Conservation (phyloP, 768 basidiomycete genomes). For the Sarcodon sp. region DNA sequence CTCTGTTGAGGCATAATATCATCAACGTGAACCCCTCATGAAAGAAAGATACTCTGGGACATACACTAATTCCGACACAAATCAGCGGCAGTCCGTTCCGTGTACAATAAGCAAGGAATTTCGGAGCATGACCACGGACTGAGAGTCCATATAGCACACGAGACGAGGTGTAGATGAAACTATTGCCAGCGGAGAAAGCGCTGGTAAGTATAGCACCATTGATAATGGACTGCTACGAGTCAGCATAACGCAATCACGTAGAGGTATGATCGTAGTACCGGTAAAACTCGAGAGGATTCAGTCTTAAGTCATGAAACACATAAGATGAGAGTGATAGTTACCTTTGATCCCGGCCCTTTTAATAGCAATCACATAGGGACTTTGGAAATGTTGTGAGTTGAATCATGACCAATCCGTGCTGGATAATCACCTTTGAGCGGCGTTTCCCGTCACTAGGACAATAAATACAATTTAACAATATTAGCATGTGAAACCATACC, state of each 20-base stretch:
- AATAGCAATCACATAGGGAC: slow-evolving; percentile 29
- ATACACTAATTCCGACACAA: slow-evolving; percentile 18
- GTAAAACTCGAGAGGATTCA: slow-evolving; percentile 4
- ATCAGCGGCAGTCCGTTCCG: slow-evolving; percentile 25
- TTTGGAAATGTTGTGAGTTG: not conserved
- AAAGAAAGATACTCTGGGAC: not conserved
- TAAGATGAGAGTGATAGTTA: slow-evolving; percentile 3
- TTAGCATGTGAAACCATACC: no score
- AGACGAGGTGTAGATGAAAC: slow-evolving; percentile 27
- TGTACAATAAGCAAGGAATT: slow-evolving; percentile 23
- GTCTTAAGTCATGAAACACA: not conserved
- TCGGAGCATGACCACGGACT: slow-evolving; percentile 25
- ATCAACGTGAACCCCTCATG: no score
- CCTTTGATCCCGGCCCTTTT: slow-evolving; percentile 28
- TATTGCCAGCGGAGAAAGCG: slow-evolving; percentile 28
- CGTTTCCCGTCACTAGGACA: not conserved
- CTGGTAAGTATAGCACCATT: slow-evolving; percentile 23
- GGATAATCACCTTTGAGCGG: slow-evolving; percentile 11
- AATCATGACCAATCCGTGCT: no score
- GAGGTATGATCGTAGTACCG: slow-evolving; percentile 10
- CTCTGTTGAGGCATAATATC: slow-evolving; percentile 4
- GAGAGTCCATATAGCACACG: slow-evolving; percentile 24
- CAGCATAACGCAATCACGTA: no score
- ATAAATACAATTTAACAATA: no score
- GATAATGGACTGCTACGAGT: slow-evolving; percentile 15